Base-by-base conservation (phyloP, 805 yeast genomes). In the Brettanomyces naardenensis region DNA sequence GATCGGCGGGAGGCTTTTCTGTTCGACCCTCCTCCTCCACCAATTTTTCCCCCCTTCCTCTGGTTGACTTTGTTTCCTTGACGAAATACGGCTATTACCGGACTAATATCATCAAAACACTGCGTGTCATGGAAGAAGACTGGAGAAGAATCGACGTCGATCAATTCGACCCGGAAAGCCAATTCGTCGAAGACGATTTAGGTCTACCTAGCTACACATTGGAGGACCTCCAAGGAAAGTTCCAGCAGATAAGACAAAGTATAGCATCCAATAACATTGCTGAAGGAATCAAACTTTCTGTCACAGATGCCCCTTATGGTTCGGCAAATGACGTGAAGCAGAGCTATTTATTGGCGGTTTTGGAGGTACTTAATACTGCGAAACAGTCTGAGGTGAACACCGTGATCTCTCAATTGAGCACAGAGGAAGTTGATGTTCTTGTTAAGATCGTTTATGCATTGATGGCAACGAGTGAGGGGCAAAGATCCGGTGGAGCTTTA, bases 61-160 rank as follows among this genome's bases (percentile, higher is more conserved):
- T n/a, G n/a, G n/a, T n/a, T n/a, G n/a, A n/a, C n/a, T n/a, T n/a
- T n/a, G n/a, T n/a, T n/a, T n/a, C n/a, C n/a, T n/a, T n/a, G n/a
- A n/a, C n/a, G n/a, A n/a, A n/a, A n/a, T n/a, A n/a, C n/a, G n/a
- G n/a, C n/a, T n/a, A n/a, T n/a, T n/a, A n/a, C n/a, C n/a, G n/a
- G n/a, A n/a, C n/a, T n/a, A n/a, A n/a, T n/a, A n/a, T n/a, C n/a
- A n/a, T n/a, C n/a, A n/a, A n/a, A n/a, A n/a, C n/a, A n/a, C n/a
- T n/a, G n/a, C n/a, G n/a, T n/a, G n/a, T n/a, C n/a, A n/a, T n/a
- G n/a, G n/a, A n/a, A n/a, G 79, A 74, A 43, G 88, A 81, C 55
- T 84, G 95, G 95, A 82, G 98, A 73, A 78, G 92, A 71, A 86
- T 90, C 50, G 95, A 92, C 59, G 79, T 92, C 38, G 97, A 92